A percentile compares a stretch with the other conserved stretches of the same genome.
Conservation (phyloP, 2,329 filamentous ascomycete genomes). For the Verticillium isaacii region DNA sequence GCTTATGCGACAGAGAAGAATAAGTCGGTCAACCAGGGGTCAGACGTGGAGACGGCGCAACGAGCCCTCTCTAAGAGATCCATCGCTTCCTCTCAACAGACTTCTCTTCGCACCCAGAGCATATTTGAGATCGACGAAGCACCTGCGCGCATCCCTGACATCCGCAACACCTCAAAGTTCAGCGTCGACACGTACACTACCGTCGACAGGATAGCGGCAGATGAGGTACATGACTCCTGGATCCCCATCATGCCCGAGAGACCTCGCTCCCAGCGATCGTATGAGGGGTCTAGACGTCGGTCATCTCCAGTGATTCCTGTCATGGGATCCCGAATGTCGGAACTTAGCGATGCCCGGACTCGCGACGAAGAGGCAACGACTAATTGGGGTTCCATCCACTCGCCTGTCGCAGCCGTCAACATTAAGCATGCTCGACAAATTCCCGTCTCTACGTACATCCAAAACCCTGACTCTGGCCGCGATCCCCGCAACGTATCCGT, state of each 20-base stretch:
- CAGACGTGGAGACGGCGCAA: slow-evolving; percentile 7
- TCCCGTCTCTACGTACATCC: slow-evolving; percentile 35
- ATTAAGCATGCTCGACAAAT: slow-evolving; percentile 35
- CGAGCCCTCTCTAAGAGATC: slow-evolving; percentile 21
- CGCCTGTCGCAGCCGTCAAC: slow-evolving; percentile 39
- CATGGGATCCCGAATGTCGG: slow-evolving; percentile 26
- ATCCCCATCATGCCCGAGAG: slow-evolving; percentile 23
- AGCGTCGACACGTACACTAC: slow-evolving; percentile 21
- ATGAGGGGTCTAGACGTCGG: slow-evolving; percentile 32
- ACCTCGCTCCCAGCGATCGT: slow-evolving; percentile 5
- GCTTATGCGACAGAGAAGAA: slow-evolving; percentile 20
- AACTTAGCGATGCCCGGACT: slow-evolving; percentile 26
- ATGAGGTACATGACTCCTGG: slow-evolving; percentile 32
- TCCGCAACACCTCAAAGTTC: slow-evolving; percentile 20
- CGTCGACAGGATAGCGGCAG: slow-evolving; percentile 18
- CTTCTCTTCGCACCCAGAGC: slow-evolving; percentile 32
- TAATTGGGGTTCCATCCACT: slow-evolving; percentile 47
- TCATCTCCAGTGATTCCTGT: slow-evolving; percentile 47
- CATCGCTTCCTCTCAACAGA: slow-evolving; percentile 28
- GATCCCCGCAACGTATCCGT: slow-evolving; percentile 7
- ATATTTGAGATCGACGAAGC: slow-evolving; percentile 32
- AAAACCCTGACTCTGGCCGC: slow-evolving; percentile 15
- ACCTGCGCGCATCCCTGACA: slow-evolving; percentile 6
- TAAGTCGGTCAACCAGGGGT: slow-evolving; percentile 7
- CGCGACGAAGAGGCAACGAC: slow-evolving; percentile 37